These are phyloP conservation scores for Pichia sp. DNA, from an alignment of 1,139 yeast genomes.

Conservation along the genomic window DNA sequence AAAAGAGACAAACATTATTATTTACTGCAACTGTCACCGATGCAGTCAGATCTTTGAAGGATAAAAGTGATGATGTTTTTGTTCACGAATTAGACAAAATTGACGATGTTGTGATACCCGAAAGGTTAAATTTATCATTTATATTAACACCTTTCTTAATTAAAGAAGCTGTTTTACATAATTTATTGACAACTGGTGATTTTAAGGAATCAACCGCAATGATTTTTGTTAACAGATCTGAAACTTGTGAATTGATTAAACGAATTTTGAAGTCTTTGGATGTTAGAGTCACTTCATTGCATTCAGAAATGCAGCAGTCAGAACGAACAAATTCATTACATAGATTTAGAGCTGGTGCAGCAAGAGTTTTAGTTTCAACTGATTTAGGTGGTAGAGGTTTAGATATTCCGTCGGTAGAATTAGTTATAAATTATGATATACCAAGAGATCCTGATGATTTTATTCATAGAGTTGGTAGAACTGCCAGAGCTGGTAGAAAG, in stretches of 20 bases:
- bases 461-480: constrained; percentile 98
- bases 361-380: constrained; percentile 85
- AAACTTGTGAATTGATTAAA: constrained; percentile 79
- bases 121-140: constrained; percentile 53
- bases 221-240: constrained; percentile 85
- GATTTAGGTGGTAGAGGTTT: constrained; percentile 97
- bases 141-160: constrained; percentile 73
- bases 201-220: constrained; percentile 66
- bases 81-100: constrained; percentile 75
- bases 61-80: constrained; percentile 60
- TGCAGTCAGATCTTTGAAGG: constrained; percentile 75
- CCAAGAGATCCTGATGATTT: constrained; percentile 97
- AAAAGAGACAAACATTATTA: constrained; percentile 73
- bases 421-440: constrained; percentile 85
- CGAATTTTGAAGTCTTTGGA: constrained; percentile 69
- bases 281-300: constrained; percentile 79
- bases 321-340: constrained; percentile 90
- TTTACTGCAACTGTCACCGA: constrained; percentile 97
- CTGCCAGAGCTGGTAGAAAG: constrained; percentile 95
- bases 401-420: constrained; percentile 87
- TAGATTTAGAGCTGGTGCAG: constrained; percentile 90
- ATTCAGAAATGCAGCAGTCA: constrained; percentile 89
- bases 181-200: constrained; percentile 54
- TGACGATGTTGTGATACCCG: constrained; percentile 72
- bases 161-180: constrained; percentile 80